A percentile compares a stretch with the other conserved stretches of the same genome.
Evolutionary conservation across 2,329 filamentous ascomycete species (phyloP).

Genomic region (Tolypocladium inflatum): DNA sequence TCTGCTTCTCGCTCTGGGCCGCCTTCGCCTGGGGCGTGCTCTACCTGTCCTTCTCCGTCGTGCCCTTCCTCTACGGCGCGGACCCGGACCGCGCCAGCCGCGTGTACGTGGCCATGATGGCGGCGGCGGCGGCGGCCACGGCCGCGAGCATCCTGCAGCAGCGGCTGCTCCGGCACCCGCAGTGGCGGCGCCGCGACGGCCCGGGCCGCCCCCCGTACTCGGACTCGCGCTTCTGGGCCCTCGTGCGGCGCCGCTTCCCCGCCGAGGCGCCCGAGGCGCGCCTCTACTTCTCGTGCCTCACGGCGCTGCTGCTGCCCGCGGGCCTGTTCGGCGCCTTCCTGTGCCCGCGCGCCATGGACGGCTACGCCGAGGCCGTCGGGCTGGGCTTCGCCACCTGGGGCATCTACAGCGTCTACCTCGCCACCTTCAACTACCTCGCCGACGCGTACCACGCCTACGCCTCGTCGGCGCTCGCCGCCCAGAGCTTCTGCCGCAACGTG

Average conservation of each 20-base stretch:
- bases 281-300: constrained; percentile 75
- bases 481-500: constrained; percentile 79
- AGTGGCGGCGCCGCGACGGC: constrained; percentile 19
- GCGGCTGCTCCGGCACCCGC: constrained; percentile 41
- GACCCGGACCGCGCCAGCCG: constrained; percentile 58
- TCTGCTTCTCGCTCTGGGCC: constrained; percentile 84
- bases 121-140: constrained; percentile 58
- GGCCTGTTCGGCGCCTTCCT: constrained; percentile 53
- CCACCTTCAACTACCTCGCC: constrained; percentile 87
- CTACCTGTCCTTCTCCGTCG: constrained; percentile 73
- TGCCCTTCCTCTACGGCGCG: constrained; percentile 66
- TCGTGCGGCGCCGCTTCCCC: constrained; percentile 35
- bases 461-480: constrained; percentile 75
- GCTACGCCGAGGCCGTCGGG: constrained; percentile 36
- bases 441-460: constrained; percentile 82
- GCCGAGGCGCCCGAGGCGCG: constrained; percentile 61
- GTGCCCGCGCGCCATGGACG: constrained; percentile 12
- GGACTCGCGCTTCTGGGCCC: constrained; percentile 29
- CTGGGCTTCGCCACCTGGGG: constrained; percentile 71
- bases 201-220: constrained; percentile 11
- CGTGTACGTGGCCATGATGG: constrained; percentile 64
- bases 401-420: constrained; percentile 78
- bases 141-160: constrained; percentile 65
- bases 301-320: constrained; percentile 63
- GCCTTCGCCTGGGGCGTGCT: constrained; percentile 84